Evolutionary conservation across 2,329 filamentous ascomycete species (phyloP), one percentile per base, ranked within the genome.

Genomic region (Aotearoamyces nothofagi): DNA sequence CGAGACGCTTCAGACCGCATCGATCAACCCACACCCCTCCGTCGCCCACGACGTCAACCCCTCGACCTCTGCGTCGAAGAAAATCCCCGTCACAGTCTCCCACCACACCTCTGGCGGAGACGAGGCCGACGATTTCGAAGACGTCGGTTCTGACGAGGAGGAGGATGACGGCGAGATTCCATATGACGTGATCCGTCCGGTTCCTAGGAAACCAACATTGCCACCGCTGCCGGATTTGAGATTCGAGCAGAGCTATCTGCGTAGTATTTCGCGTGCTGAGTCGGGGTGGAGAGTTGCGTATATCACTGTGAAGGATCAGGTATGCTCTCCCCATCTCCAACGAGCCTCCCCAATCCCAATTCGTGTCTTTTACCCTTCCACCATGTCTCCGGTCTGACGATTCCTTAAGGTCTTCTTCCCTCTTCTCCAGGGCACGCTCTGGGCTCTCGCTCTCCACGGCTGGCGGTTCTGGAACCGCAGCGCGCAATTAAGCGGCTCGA

Each of bases 211-310:
- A 31, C 57, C 57, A 29, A 61, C 58, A 26, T 57, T 75, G 31
- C 69, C 66, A 16, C 69, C 72, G 6, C 67, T 94, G 47, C 84
- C 86, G 4, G 90, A 98, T 57, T 61, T 98, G 40, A 72, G 90
- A 24, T 96, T 96, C 56, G 90, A 98, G 58, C 90, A 98, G 66
- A 94, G 86, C 63, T 98, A 98, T 54, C 67, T 98, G 31, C 78
- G 80, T 44, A 92, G 84, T 56, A 79, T 98, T 42, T 69, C 77
- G 39, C 64, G 71, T 32, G 83, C 84, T 19, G 70, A 90, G 40
- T 74, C 71, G 14, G 86, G 76, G 73, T 76, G 78, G 59, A 71
- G 72, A 50, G 69, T 98, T 17, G 65, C 69, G 5, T 79, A 78
- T 59, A 87, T 98, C 41, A 98, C 90, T 11, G 53, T 80, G 19